Evolutionary conservation across 257 asterid genomes (phyloP).

Genomic region (Voacanga thouarsii): DNA sequence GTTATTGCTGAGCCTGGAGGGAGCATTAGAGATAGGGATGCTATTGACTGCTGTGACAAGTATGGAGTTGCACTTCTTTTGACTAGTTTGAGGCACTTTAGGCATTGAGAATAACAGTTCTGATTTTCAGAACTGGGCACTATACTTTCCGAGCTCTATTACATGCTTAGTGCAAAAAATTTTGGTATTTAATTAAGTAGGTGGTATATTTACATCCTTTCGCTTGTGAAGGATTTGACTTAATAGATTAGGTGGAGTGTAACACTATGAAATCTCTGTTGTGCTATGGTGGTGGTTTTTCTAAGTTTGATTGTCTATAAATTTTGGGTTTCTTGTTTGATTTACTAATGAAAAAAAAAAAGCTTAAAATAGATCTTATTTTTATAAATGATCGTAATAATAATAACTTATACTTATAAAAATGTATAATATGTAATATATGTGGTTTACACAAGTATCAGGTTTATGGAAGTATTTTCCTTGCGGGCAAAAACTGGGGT

Average conservation of each 20-base stretch:
- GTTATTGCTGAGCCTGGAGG: constrained; percentile 95
- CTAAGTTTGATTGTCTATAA: neutral
- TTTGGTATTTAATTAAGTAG: constrained; percentile 10
- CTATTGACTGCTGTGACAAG: constrained; percentile 83
- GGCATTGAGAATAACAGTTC: constrained; percentile 46
- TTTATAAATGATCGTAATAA: too few species aligned
- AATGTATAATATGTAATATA: too few species aligned
- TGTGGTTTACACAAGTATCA: too few species aligned
- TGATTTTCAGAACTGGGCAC: neutral
- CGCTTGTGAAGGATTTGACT: neutral
- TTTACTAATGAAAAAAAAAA: neutral
- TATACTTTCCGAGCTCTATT: neutral
- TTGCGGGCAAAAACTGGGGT: too few species aligned
- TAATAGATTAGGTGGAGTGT: neutral
- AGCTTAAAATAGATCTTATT: too few species aligned
- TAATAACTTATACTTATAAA: too few species aligned
- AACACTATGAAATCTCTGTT: neutral
- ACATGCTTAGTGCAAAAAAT: constrained; percentile 3
- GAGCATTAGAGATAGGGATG: constrained; percentile 79
- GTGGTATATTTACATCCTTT: neutral
- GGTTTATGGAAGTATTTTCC: too few species aligned
- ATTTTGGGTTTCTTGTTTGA: neutral
- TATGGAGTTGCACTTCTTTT: constrained; percentile 74
- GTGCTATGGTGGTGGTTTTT: neutral
- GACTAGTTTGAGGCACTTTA: constrained; percentile 87